Evolutionary conservation across 2,329 filamentous ascomycete species (phyloP), one percentile per base, ranked within the genome.

Genomic region (Grosmannia serpens): DNA sequence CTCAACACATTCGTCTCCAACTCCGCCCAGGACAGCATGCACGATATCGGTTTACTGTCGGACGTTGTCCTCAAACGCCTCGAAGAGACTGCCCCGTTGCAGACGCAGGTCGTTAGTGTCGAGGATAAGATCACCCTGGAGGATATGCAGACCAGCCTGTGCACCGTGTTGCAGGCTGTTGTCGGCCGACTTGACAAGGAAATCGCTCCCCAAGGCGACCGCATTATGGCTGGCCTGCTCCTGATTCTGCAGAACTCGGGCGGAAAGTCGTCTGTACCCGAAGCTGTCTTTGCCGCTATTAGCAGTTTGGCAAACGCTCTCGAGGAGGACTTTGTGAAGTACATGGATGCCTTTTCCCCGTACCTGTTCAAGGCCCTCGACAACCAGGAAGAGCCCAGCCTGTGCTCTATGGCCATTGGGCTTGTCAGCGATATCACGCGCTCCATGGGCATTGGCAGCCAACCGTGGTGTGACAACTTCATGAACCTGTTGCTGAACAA

Each of bases 401-500:
- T 97, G 62, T 97, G 94, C 79, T 87, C 92, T 52, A 95, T 97
- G 86, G 92, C 94, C 67, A 96, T 99, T 71, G 94, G 94, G 66
- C 82, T 99, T 59, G 92, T 97, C 65, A 95, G 92, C 71, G 94
- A 99, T 70, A 94, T 99, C 67, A 92, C 91, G 56, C 87, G 94
- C 66, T 94, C 92, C 20, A 80, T 97, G 70, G 89, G 91, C 70
- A 86, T 91, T 70, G 88, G 88, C 71, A 89, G 92, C 68, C 89
- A 95, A 74, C 94, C 92, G 59, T 97, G 87, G 78, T 99, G 94
- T 74, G 94, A 99, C 68, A 83, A 86, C 64, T 96, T 97, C 73
- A 99, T 99, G 94, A 99, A 99, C 79, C 88, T 94, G 70, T 79
- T 99, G 60, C 82, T 99, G 62, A 91, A 90, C 77, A 95, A 96